phyloP scores from a whole-genome alignment of 805 yeast species.

The Sugiyamaella lignohabitans region DNA sequence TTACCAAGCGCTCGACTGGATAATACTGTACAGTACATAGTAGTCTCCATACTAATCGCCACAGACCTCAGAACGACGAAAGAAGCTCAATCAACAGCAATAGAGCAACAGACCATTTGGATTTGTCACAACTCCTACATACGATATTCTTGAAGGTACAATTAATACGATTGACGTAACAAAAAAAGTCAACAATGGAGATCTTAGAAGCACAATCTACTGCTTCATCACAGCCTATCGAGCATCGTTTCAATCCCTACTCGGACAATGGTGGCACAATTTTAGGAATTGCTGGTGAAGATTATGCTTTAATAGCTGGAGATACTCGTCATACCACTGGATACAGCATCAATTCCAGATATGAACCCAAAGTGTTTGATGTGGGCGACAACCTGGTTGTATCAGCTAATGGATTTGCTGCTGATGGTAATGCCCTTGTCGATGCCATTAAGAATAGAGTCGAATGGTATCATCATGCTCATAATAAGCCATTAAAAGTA shows the following conservation, averaged over 20 bases:
- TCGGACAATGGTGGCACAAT: constrained; percentile 96
- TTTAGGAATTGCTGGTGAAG: constrained; percentile 95
- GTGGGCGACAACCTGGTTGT: constrained; percentile 83
- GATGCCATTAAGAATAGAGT: constrained; percentile 48
- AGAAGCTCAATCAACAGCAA: too few species aligned
- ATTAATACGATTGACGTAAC: too few species aligned
- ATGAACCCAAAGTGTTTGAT: constrained; percentile 81
- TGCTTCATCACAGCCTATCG: constrained; percentile 51
- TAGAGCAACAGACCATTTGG: too few species aligned
- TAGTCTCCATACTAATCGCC: too few species aligned
- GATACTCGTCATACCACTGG: constrained; percentile 97
- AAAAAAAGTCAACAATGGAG: constrained; percentile 4
- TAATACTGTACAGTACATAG: too few species aligned
- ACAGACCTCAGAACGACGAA: too few species aligned
- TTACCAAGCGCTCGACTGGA: too few species aligned
- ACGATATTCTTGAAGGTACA: too few species aligned
- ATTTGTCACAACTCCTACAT: too few species aligned
- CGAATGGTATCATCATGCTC: constrained; percentile 89
- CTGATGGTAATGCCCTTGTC: constrained; percentile 84
- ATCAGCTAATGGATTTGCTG: constrained; percentile 94
- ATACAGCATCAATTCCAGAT: constrained; percentile 86
- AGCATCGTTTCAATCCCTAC: constrained; percentile 89
- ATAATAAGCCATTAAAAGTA: constrained; percentile 63
- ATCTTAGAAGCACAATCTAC: constrained; percentile 7
- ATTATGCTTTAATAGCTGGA: constrained; percentile 94